These are phyloP conservation scores for Metarhizium guizhouense DNA, from an alignment of 2,329 filamentous ascomycete genomes.

Conservation along the genomic window DNA sequence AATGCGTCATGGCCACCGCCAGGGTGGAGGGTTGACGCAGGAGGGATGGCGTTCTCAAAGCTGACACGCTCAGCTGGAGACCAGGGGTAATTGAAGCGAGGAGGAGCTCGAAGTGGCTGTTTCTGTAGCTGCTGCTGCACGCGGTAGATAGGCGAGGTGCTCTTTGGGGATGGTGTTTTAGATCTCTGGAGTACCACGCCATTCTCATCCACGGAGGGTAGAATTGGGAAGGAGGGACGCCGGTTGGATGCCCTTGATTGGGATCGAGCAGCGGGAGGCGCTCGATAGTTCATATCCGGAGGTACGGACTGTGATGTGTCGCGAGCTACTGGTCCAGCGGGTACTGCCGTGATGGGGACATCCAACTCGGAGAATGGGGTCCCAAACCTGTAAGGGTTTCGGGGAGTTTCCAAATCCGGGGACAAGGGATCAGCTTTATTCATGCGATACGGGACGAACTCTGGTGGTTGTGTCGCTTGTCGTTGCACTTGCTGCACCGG, in stretches of 20 bases:
- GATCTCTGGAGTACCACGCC: slow-evolving; percentile 31
- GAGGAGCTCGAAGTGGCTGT: slow-evolving; percentile 38
- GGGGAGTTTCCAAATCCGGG: slow-evolving; percentile 48
- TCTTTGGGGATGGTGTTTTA: slow-evolving; percentile 22
- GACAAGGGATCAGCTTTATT: slow-evolving; percentile 40
- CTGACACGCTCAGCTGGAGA: slow-evolving; percentile 36
- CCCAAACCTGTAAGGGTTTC: slow-evolving; percentile 62
- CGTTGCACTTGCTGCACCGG: slow-evolving; percentile 12
- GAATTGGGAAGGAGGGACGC: slow-evolving; percentile 58
- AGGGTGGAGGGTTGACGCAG: slow-evolving; percentile 17
- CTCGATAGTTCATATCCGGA: slow-evolving; percentile 79
- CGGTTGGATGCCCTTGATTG: slow-evolving; percentile 49
- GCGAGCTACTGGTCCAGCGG: slow-evolving; percentile 62
- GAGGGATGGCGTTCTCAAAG: slow-evolving; percentile 37
- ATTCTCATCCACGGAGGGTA: slow-evolving; percentile 64
- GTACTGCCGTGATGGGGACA: slow-evolving; percentile 68
- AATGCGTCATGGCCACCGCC: slow-evolving; percentile 16
- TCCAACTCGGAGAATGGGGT: slow-evolving; percentile 90
- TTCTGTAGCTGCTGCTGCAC: slow-evolving; percentile 17
- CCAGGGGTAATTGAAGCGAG: slow-evolving; percentile 48
- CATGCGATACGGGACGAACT: slow-evolving; percentile 44
- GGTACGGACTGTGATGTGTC: slow-evolving; percentile 85
- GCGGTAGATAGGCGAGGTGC: slow-evolving; percentile 25
- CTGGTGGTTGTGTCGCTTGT: slow-evolving; percentile 12
- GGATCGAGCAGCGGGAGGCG: slow-evolving; percentile 32